phyloP scores from a whole-genome alignment of 2,329 filamentous ascomycete species.

The Rasamsonia emersonii region DNA sequence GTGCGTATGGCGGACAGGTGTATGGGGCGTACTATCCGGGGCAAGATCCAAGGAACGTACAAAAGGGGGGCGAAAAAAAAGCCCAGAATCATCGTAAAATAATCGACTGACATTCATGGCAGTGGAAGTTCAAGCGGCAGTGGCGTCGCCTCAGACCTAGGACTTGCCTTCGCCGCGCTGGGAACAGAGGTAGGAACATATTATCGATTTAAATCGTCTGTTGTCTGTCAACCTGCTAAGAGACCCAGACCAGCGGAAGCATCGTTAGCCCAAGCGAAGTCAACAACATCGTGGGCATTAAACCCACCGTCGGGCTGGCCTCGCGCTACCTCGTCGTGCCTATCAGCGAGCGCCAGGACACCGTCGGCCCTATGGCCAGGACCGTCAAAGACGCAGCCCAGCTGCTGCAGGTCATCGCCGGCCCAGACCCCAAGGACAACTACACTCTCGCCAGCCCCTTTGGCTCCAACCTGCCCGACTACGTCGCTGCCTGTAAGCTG shows the following conservation, averaged over 20 bases:
- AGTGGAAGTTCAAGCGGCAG: constrained; percentile 55
- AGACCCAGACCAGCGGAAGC: constrained; percentile 48
- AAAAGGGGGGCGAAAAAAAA: too few relatives aligned
- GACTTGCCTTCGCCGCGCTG: constrained; percentile 50
- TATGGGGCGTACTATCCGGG: constrained; percentile 52
- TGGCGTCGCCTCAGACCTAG: constrained; percentile 51
- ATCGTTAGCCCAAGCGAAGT: constrained; percentile 48
- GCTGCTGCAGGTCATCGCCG: constrained; percentile 51
- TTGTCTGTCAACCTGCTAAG: too few relatives aligned
- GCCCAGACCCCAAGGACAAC: constrained; percentile 45
- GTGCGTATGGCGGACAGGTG: constrained; percentile 54
- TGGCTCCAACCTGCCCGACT: constrained; percentile 47
- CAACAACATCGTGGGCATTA: constrained; percentile 60
- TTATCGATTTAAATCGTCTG: not conserved
- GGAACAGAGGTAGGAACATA: constrained; percentile 45
- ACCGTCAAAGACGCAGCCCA: constrained; percentile 52
- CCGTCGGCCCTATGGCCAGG: constrained; percentile 49
- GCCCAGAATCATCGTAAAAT: too few relatives aligned
- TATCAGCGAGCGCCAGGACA: constrained; percentile 50
- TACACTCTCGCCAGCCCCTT: constrained; percentile 53
- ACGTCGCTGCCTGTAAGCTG: constrained; percentile 49
- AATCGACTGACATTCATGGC: too few relatives aligned
- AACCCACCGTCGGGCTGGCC: constrained; percentile 58
- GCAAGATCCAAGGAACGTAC: constrained; percentile 57
- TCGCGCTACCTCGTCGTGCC: constrained; percentile 55